Evolutionary conservation across 352 stramenopile species (phyloP).

Genomic region (Globisporangium rhizosaccharum): DNA sequence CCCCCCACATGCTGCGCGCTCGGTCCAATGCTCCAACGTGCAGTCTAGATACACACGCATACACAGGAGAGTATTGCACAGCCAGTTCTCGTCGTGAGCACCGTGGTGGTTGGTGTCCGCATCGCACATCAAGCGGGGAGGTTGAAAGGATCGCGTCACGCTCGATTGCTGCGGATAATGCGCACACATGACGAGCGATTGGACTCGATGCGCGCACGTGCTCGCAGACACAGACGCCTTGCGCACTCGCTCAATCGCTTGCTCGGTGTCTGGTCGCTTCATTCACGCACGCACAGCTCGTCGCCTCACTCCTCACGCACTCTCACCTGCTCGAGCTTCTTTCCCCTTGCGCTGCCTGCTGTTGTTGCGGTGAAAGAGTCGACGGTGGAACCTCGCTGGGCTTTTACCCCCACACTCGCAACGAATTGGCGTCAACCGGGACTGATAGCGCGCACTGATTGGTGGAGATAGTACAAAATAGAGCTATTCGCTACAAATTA

Average conservation of each 20-base stretch:
- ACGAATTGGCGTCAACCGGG: not conserved
- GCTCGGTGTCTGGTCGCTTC: too few species aligned
- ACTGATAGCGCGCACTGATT: not conserved
- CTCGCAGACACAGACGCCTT: not conserved
- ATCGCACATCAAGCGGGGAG: too few species aligned
- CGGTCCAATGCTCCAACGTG: not conserved
- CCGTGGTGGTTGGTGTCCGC: too few species aligned
- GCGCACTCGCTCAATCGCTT: not conserved
- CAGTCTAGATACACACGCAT: not conserved
- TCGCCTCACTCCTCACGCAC: not conserved
- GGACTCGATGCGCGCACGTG: not conserved
- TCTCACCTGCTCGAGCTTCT: not conserved
- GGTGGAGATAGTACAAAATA: not conserved
- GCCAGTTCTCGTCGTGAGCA: too few species aligned
- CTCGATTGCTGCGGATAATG: not conserved
- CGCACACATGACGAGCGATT: not conserved
- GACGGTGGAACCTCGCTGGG: not conserved
- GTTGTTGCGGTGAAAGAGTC: not conserved
- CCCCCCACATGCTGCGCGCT: constrained; percentile 44
- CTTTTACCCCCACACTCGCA: not conserved
- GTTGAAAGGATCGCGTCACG: too few species aligned
- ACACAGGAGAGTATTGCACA: not conserved
- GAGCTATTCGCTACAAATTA: not conserved
- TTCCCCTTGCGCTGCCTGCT: not conserved
- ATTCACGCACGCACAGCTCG: not conserved